Evolutionary conservation across 2,329 filamentous ascomycete species (phyloP).

Genomic region (Colletotrichum noveboracense): DNA sequence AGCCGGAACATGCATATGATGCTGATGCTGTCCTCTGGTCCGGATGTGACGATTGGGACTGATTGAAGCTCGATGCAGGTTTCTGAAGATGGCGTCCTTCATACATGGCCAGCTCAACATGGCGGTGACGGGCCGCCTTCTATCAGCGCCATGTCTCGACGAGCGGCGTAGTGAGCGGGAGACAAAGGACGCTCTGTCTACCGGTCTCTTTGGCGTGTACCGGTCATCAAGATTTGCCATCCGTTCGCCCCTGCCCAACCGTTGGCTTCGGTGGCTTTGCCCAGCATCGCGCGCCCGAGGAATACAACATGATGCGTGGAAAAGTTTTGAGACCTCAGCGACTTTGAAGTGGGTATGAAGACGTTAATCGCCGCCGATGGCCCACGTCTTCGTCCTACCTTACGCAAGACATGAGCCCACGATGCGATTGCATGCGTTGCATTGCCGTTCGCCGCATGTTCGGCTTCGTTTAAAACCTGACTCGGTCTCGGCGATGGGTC

Average conservation of each 20-base stretch:
- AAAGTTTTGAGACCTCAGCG: neutral
- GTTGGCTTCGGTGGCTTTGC: neutral
- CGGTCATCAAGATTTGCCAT: neutral
- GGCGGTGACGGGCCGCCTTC: conserved; percentile 4
- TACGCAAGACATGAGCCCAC: conserved; percentile 4
- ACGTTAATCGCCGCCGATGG: neutral
- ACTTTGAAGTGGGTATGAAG: neutral
- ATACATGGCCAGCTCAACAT: neutral
- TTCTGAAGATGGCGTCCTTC: neutral
- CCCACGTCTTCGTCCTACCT: conserved; percentile 5
- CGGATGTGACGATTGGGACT: neutral
- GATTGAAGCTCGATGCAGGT: neutral
- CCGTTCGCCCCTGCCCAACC: neutral
- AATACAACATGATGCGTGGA: neutral
- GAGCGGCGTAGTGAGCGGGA: conserved; percentile 3
- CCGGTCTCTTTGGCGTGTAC: neutral
- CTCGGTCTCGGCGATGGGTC: conserved; percentile 15
- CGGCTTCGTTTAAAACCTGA: conserved; percentile 6
- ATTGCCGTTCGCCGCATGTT: neutral
- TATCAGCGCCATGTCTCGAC: conserved; percentile 18
- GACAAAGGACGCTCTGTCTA: conserved; percentile 8
- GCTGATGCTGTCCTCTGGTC: neutral
- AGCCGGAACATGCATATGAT: neutral
- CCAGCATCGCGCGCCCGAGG: neutral
- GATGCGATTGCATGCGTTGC: conserved; percentile 2